phyloP scores from a whole-genome alignment of 352 stramenopile genomes.

The Vaucheria bursata region DNA sequence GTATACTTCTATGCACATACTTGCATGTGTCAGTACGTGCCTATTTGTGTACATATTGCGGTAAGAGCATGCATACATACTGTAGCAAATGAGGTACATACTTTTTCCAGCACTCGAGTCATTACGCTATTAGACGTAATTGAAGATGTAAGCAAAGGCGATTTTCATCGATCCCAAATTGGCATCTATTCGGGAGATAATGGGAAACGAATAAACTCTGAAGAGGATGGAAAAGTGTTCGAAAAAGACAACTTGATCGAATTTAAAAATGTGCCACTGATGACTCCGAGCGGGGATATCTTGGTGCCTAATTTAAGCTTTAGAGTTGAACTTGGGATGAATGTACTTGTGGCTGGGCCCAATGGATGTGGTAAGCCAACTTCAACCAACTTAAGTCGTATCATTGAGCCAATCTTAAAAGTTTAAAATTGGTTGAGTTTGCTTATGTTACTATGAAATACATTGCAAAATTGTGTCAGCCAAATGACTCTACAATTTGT shows the following conservation, averaged over 20 bases:
- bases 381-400: too few species aligned
- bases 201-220: not conserved
- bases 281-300: constrained; percentile 75
- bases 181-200: not conserved
- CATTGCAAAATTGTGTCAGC: not conserved
- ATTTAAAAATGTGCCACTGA: constrained; percentile 72
- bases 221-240: constrained; percentile 4
- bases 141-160: constrained; percentile 29
- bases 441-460: too few species aligned
- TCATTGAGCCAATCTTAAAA: too few species aligned
- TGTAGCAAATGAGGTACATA: too few species aligned
- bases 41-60: too few species aligned
- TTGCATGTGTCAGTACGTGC: too few species aligned
- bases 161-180: constrained; percentile 14
- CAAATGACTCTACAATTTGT: too few species aligned
- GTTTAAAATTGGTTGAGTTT: too few species aligned
- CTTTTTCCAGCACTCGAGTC: constrained; percentile 29
- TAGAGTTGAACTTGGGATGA: constrained; percentile 69
- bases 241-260: constrained; percentile 59
- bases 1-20: too few species aligned
- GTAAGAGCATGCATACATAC: too few species aligned
- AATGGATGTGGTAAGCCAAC: constrained; percentile 56
- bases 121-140: constrained; percentile 42
- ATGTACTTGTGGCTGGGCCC: constrained; percentile 56
- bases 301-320: constrained; percentile 64